Evolutionary conservation across 306 rosid genomes (phyloP), one percentile per base, ranked within the genome.

Genomic region (Cotoneaster glaucophyllus): DNA sequence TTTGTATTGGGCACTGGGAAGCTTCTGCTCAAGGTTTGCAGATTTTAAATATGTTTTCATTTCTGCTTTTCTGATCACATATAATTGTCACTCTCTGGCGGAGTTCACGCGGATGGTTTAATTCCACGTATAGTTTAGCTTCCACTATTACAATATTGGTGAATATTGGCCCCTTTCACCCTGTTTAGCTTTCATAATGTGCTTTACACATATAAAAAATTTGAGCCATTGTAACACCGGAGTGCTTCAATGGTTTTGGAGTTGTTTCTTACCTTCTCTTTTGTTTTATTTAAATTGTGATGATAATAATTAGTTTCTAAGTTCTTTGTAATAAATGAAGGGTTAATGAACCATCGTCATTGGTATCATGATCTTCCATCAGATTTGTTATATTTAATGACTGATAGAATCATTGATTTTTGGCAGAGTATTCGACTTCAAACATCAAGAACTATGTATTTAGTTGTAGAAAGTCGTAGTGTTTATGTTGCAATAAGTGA

Each of bases 1-100:
- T 90, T 95, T 74, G 96, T 95, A 50, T 61, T 95, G 80, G 98
- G 98, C 37, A 70, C 97, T 18, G 97, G 98, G 74, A 95, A 95
- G 84, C 91, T 88, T 76, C 71, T 95, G 71, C 98, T 94, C 41
- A 91, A 94, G 98, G 98, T 91, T 57, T 76, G 58, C 64, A 31
- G 41, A 74, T 44, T 81, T 44, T 22, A 41, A 1, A n/a, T 79
- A 25, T 48, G 61, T 69, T 22, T 3, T 61, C 66, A 7, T 69
- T 64, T 15, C 24, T 45, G n/a, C 29, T 22, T 45, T 43, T 59
- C 12, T 11, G 4, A 45, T 44, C 17, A 28, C 71, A 22, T 25
- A 43, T 82, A 11, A 8, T 54, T 65, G 50, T 65, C 8, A 45
- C 73, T 22, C 61, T 4, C 39, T 2, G 0, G 15, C 6, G 5